Base-by-base conservation (phyloP, 2,329 filamentous ascomycete genomes). In the Aureobasidium namibiae region DNA sequence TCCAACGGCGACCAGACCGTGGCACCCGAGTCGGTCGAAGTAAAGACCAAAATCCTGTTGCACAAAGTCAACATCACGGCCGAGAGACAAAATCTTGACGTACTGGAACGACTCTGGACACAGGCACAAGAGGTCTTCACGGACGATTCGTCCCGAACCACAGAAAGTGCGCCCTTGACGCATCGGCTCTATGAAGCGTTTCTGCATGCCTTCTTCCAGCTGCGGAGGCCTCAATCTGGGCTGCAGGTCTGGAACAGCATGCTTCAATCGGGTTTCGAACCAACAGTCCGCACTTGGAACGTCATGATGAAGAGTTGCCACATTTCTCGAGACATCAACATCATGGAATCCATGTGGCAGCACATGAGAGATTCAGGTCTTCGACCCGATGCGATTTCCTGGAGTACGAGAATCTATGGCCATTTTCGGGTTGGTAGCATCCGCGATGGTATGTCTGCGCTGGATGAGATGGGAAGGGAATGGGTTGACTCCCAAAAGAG, bases 221-320 rank as follows among this genome's bases (percentile, higher is more conserved):
- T 82, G n/a, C 67, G 69, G 18, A 69, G 72, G 45, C 67, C 74
- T 4, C 65, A 74, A 33, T 67, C 70, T 11, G 78, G 80, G 0
- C 73, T 83, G n/a, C 72, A 78, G 29, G 74, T 82, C 3, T 84
- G 82, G 82, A 82, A 82, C 60, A 70, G 77, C 61, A 81, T 84
- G 78, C 67, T 80, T 14, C 68, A 73, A 44, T 71, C 80, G 54
- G 82, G 80, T 1, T 68, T 87, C 31, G 70, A 74, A 59, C 86
- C 88, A 14, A 84, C 79, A 7, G 66, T 86, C 58, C 80, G 76
- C 64, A 87, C 88, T 0, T 94, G 88, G 82, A 87, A 84, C 39
- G 75, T 82, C 44, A 87, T 94, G 81, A 82, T 94, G 64, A 78
- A 82, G 59, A 89, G 89, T 1, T 90, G 85, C 72, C 82, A 80